Base-by-base conservation (phyloP, 768 basidiomycete species). In the Asterophora parasitica region DNA sequence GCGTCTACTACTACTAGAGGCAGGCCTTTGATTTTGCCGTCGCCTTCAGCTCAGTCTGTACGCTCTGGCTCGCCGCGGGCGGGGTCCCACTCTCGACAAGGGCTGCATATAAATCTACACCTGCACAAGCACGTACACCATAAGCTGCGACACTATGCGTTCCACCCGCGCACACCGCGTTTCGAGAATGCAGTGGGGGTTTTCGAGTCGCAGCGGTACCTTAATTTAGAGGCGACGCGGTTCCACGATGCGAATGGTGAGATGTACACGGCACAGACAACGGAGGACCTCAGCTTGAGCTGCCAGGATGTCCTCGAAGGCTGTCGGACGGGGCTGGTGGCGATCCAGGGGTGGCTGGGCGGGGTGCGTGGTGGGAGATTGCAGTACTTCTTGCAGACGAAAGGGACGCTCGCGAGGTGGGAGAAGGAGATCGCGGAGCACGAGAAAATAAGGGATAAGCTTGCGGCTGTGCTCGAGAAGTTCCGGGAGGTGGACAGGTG, bases 181-280 rank as follows among this genome's bases (percentile, higher is more conserved):
- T 55, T 53, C 16, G 82, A 87, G 56, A 66, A 72, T 23, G 76
- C 76, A 0, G 87, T 88, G 0, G 87, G 84, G 1, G 79, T 85
- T 11, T 88, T 88, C 50, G 86, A 88, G 65, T 78, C 77, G 2
- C 80, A 86, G 55, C 65, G 78, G 23, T 88, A 87, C 59, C 66
- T 87, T 48, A 78, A 87, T 52, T 66, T 88, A 2, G 85, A 88
- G 58, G 74, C 77, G 20, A 75, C 65, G 26, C 63, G 75, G 32
- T 61, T 82, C 30, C 61, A 65, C 27, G 79, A 83, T 49, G 79
- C 78, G 1, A 60, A 73, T 47, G 65, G 68, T 2, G 70, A 70
- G 12, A 61, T 61, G 13, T 70, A 75, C 42, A 74, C 75, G 4
- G 65, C 66, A 34, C 64, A 65, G 45, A 71, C 73, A 19, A 71